Conservation (phyloP, 805 yeast species). For the Lipomyces mesembrius region DNA sequence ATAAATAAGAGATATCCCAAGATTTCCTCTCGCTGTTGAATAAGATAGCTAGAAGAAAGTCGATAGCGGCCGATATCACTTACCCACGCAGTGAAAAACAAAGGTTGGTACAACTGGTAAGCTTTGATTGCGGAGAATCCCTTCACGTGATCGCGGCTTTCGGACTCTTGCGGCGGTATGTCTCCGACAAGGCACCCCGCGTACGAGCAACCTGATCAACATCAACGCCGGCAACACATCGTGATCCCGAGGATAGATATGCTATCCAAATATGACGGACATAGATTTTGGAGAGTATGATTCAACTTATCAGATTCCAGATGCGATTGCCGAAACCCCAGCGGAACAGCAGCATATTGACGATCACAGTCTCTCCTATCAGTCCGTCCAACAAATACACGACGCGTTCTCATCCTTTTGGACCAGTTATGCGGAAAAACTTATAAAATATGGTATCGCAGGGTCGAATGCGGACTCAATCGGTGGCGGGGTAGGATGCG, state of each 20-base stretch:
- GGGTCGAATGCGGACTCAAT: background rate
- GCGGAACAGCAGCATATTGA: constrained; percentile 5
- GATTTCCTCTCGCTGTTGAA: background rate
- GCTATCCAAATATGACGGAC: background rate
- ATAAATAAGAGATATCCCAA: background rate
- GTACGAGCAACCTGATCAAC: background rate
- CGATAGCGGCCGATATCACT: background rate
- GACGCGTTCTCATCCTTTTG: constrained; percentile 21
- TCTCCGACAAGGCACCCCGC: too few relatives aligned
- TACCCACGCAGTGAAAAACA: background rate
- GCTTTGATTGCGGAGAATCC: background rate
- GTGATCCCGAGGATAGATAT: background rate
- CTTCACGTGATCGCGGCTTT: background rate
- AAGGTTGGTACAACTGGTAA: background rate
- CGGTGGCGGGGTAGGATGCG: background rate
- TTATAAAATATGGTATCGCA: background rate
- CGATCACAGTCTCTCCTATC: constrained; percentile 26
- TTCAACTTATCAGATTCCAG: background rate
- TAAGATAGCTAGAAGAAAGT: background rate
- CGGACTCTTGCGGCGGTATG: too few relatives aligned
- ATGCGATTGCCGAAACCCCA: background rate
- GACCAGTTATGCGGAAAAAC: background rate
- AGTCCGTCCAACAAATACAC: constrained; percentile 23
- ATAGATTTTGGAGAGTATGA: background rate
- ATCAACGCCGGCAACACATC: background rate